Conservation (phyloP, 106 monocot genomes). For the Phalaenopsis equestris region DNA sequence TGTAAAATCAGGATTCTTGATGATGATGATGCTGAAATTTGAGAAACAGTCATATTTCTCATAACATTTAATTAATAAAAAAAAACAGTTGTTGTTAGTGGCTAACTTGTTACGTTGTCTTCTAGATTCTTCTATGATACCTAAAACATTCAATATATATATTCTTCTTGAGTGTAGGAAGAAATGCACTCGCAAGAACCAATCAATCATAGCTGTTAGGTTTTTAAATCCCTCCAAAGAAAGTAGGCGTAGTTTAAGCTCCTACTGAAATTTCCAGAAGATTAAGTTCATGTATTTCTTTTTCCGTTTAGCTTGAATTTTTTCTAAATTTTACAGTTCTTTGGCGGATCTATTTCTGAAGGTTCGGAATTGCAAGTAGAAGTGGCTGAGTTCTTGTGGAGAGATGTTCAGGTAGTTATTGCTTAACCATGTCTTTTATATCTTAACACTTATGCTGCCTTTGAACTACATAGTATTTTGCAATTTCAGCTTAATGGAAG, state of each 20-base stretch:
- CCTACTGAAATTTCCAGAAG: not conserved
- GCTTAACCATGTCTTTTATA: not conserved
- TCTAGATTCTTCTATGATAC: too few relatives aligned
- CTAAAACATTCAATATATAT: too few relatives aligned
- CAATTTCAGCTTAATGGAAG: slow-evolving; percentile 80
- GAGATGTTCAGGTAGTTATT: slow-evolving; percentile 66
- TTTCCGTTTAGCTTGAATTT: not conserved
- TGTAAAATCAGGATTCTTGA: too few relatives aligned
- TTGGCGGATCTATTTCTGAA: slow-evolving; percentile 66
- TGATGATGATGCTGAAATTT: too few relatives aligned
- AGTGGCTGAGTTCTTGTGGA: slow-evolving; percentile 90
- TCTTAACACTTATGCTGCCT: not conserved
- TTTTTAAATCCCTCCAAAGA: too few relatives aligned
- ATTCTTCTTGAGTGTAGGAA: too few relatives aligned
- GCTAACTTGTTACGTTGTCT: too few relatives aligned
- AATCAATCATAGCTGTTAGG: too few relatives aligned
- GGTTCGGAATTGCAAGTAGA: slow-evolving; percentile 94
- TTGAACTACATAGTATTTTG: slow-evolving; percentile 4
- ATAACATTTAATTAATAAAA: too few relatives aligned
- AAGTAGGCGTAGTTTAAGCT: not conserved
- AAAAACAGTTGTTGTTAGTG: too few relatives aligned
- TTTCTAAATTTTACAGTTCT: slow-evolving; percentile 44
- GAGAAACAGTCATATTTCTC: too few relatives aligned
- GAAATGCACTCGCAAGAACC: too few relatives aligned
- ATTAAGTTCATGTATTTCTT: not conserved